phyloP scores from a whole-genome alignment of 345 rosid species.

The Garcia nutans region DNA sequence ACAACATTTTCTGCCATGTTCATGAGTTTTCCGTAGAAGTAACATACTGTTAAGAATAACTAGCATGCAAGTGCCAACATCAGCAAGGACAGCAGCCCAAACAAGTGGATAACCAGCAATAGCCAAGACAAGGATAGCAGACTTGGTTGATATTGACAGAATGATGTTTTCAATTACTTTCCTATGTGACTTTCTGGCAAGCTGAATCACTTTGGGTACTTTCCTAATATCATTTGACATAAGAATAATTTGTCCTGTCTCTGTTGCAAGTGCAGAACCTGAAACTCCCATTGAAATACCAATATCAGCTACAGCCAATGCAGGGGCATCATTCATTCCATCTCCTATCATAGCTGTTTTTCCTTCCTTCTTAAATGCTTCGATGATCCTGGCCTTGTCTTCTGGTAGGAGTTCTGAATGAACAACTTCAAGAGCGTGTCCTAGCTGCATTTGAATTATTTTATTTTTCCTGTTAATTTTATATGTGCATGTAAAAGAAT shows the following conservation, averaged over 20 bases:
- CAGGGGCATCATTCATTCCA: constrained; percentile 91
- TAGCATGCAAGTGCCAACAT: constrained; percentile 81
- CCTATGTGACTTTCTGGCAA: constrained; percentile 53
- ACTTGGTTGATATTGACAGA: constrained; percentile 60
- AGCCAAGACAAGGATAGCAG: constrained; percentile 64
- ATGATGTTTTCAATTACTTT: constrained; percentile 70
- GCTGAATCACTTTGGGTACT: constrained; percentile 61
- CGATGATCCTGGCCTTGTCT: constrained; percentile 59
- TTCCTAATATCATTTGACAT: constrained; percentile 85
- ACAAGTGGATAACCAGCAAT: constrained; percentile 77
- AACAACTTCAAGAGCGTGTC: constrained; percentile 53
- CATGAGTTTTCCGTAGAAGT: constrained; percentile 32
- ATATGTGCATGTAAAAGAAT: no score
- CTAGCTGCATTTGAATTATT: constrained; percentile 46
- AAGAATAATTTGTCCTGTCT: constrained; percentile 72
- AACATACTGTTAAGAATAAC: constrained; percentile 87
- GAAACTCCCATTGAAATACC: constrained; percentile 96
- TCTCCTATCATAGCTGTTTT: constrained; percentile 84
- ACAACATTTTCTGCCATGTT: constrained; percentile 17
- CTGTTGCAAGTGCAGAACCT: constrained; percentile 82
- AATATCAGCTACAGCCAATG: constrained; percentile 81
- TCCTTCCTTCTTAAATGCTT: constrained; percentile 54
- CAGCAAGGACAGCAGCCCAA: constrained; percentile 91
- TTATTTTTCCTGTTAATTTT: no score
- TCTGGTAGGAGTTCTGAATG: constrained; percentile 77